These are phyloP conservation scores for Candida tetrigidarum DNA, from an alignment of 1,139 yeast species.

Conservation along the genomic window DNA sequence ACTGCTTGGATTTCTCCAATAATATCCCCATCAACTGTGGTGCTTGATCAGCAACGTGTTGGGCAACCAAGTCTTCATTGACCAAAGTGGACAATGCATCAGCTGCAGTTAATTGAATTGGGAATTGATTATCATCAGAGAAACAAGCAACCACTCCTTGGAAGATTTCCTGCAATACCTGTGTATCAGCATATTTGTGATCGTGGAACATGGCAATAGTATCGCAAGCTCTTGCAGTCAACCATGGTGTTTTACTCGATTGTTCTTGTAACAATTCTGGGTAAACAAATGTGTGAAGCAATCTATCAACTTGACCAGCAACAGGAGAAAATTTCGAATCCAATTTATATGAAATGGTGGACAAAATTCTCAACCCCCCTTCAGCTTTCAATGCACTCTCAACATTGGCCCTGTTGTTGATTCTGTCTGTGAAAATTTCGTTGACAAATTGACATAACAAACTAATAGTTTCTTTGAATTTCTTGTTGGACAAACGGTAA, in stretches of 20 bases:
- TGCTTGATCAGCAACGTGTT: constrained; percentile 50
- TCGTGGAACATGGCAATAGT: constrained; percentile 51
- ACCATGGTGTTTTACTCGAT: constrained; percentile 44
- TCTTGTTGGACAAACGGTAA: constrained; percentile 49
- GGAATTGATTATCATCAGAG: constrained; percentile 47
- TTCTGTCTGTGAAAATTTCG: constrained; percentile 52
- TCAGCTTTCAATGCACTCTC: constrained; percentile 47
- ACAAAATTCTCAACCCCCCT: constrained; percentile 54
- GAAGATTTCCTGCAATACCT: constrained; percentile 48
- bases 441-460: constrained; percentile 51
- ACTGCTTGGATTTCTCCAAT: constrained; percentile 51
- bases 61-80: constrained; percentile 51
- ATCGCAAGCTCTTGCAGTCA: constrained; percentile 61
- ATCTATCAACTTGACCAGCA: constrained; percentile 48
- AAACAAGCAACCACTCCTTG: constrained; percentile 50
- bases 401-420: constrained; percentile 32
- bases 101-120: constrained; percentile 55
- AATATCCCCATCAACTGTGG: constrained; percentile 57
- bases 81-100: constrained; percentile 57
- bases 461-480: constrained; percentile 49
- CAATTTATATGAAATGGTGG: constrained; percentile 49
- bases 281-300: constrained; percentile 46
- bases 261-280: constrained; percentile 47
- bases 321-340: constrained; percentile 46
- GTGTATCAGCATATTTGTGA: constrained; percentile 40